Evolutionary conservation across 768 basidiomycete genomes (phyloP), one percentile per base, ranked within the genome.

Genomic region (Suillus clintonianus): DNA sequence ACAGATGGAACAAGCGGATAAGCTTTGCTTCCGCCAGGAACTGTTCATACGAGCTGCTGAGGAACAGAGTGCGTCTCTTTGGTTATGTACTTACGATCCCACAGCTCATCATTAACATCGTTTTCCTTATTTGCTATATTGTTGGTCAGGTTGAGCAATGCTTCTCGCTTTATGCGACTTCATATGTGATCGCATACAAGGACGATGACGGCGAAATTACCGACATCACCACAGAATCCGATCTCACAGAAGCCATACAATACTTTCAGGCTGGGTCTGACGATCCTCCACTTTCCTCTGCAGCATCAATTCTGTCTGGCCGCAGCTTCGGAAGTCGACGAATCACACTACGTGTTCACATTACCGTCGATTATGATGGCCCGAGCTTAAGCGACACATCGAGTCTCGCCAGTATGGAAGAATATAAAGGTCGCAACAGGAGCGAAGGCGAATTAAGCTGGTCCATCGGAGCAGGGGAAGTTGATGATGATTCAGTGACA

Each of bases 341-440:
- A 72, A 90, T 97, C 62, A 91, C 89, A 1, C 77, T 97, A 17
- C 83, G 85, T 10, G 86, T 97, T 41, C 82, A 89, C 51, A 88
- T 98, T 47, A 81, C 82, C 10, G 87, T 96, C 65, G 95, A 96
- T 65, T 96, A 94, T 69, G 95, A 97, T 73, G 94, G 94, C 0
- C 94, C 91, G 15, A 92, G 90, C 76, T 81, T 97, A 62, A 95
- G 93, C 10, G 96, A 97, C 68, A 92, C 94, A 2, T 88, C 87
- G 11, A 95, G 94, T 10, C 77, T 96, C 19, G 85, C 84, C 24
- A 94, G 92, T 72, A 70, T 89, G 71, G 91, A 96, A 48, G 90
- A 93, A 67, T 88, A 87, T 77, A 79, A 77, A 65, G 79, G 80
- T 53, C 79, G 83, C 50, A 89, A 89, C 67, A 82, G 80, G 61